A percentile compares a stretch with the other conserved stretches of the same genome.
Conservation (phyloP, 345 rosid genomes). For the Lagerstroemia speciosa region DNA sequence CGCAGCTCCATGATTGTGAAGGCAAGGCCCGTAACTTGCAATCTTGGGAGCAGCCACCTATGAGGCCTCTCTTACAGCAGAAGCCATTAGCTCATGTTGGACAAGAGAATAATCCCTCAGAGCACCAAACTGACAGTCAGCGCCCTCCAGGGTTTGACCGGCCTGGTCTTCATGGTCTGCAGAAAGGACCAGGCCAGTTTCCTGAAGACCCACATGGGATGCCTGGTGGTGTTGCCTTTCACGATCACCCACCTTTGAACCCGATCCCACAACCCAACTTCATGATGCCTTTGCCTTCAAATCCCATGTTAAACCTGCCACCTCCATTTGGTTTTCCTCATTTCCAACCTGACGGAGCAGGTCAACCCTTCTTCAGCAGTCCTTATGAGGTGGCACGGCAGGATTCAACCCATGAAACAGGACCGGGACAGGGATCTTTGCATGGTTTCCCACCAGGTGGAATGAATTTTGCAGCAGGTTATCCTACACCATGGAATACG, state of each 20-base stretch:
- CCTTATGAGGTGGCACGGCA: conserved; percentile 45
- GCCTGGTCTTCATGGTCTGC: conserved; percentile 21
- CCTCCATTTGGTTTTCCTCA: conserved; percentile 48
- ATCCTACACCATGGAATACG: conserved; percentile 63
- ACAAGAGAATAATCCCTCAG: conserved; percentile 43
- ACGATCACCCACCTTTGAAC: conserved; percentile 62
- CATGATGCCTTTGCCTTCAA: conserved; percentile 54
- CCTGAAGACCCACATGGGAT: conserved; percentile 43
- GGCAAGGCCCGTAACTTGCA: conserved; percentile 46
- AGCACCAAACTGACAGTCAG: conserved; percentile 29
- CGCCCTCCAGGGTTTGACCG: conserved; percentile 63
- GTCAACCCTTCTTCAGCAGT: conserved; percentile 51
- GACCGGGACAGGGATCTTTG: conserved; percentile 64
- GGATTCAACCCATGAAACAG: conserved; percentile 44
- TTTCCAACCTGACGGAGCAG: conserved; percentile 51
- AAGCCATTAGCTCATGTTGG: conserved; percentile 42
- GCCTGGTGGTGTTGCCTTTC: conserved; percentile 35
- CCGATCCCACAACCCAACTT: conserved; percentile 58
- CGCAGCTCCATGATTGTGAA: conserved; percentile 50
- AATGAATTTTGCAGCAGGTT: conserved; percentile 37
- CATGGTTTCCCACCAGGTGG: conserved; percentile 58
- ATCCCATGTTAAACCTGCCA: conserved; percentile 34
- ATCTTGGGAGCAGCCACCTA: conserved; percentile 43
- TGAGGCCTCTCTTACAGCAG: conserved; percentile 43
- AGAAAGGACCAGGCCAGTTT: conserved; percentile 43